Evolutionary conservation across 2,329 filamentous ascomycete species (phyloP), one percentile per base, ranked within the genome.

Genomic region (Emericellopsis atlantica): DNA sequence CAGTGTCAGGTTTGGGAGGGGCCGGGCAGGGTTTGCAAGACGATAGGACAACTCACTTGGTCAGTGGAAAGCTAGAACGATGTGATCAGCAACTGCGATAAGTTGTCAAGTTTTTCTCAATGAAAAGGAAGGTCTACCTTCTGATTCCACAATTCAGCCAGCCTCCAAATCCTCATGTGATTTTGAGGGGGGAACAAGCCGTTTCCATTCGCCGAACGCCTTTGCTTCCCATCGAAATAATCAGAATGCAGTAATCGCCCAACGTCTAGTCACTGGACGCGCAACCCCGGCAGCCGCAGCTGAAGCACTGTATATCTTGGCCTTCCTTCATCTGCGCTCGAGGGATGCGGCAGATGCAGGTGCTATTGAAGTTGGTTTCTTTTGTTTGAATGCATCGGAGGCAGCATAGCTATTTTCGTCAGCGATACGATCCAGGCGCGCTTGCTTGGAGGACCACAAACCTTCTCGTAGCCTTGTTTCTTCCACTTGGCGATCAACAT

Each of bases 401-500:
- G 60, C 92, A 98, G 64, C 92, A 98, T 35, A 98, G 67, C 84
- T 92, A 54, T 16, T 2, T 29, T 24, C 2, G 15, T 32, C 7
- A 41, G 26, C 26, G 32, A 18, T 22, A 10, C 10, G n/a, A 8
- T 35, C 32, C 32, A 15, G 9, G 18, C 18, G 18, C 18, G 8
- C 8, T 12, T 35, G 32, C n/a, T 21, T 10, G n/a, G 32, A 14
- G 32, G 8, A 26, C 23, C 6, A 59, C 70, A 40, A 60, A 86
- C 85, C 79, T 96, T 95, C 64, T 98, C 92, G 55, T 98, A 98
- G 14, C 92, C 92, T 55, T 93, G 84, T 69, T 98, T 98, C 77
- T 98, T 98, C 92, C 92, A 98, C 67, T 98, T 98, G 12, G 92
- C 92, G 56, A 98, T 96, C 56, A 98, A 67, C 68, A 89, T 92